Evolutionary conservation across 768 basidiomycete genomes (phyloP).

Genomic region (Phylloporus arenicola): DNA sequence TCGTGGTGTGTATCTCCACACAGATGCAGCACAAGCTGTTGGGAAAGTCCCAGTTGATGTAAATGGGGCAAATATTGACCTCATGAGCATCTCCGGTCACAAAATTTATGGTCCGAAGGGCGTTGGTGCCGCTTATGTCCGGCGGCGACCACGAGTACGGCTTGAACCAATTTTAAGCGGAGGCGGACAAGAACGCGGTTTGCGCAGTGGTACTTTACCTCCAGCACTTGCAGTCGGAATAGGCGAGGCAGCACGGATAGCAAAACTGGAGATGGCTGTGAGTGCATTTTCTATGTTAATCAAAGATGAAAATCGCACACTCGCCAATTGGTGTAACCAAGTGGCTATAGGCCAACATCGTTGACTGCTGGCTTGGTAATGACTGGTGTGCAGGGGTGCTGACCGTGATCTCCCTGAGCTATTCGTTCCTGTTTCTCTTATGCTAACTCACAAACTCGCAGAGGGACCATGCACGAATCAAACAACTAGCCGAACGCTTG

Average conservation of each 20-base stretch:
- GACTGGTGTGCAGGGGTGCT: conserved; percentile 96
- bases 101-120: conserved; percentile 99
- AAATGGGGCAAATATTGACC: conserved; percentile 90
- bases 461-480: conserved; percentile 76
- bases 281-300: conserved; percentile 37
- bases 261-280: conserved; percentile 88
- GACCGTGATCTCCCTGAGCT: conserved; percentile 33
- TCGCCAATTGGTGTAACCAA: conserved; percentile 33
- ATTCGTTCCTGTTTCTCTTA: not conserved
- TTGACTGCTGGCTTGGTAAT: conserved; percentile 48
- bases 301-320: conserved; percentile 47
- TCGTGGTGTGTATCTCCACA: conserved; percentile 91
- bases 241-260: conserved; percentile 91
- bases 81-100: conserved; percentile 95
- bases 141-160: conserved; percentile 86
- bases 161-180: conserved; percentile 93
- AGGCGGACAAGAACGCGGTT: conserved; percentile 94
- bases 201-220: conserved; percentile 92
- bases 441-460: conserved; percentile 28
- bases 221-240: conserved; percentile 85
- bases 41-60: conserved; percentile 92
- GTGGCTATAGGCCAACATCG: conserved; percentile 32
- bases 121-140: conserved; percentile 89
- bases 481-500: conserved; percentile 72
- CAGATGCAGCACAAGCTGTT: conserved; percentile 93